Conservation (phyloP, 805 yeast species). For the Wilhelminamyces savonicus region DNA sequence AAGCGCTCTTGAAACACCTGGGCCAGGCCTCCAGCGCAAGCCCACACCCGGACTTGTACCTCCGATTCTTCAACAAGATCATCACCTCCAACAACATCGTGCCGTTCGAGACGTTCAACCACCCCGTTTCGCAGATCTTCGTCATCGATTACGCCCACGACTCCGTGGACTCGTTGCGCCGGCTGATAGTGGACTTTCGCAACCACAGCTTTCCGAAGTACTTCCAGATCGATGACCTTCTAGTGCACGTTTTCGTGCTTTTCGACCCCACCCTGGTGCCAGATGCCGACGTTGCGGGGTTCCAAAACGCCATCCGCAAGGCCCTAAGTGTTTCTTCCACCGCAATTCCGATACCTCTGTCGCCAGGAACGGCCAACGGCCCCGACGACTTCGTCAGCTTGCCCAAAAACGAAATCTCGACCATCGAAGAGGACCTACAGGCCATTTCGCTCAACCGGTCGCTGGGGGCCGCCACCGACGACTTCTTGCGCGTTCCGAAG, state of each 20-base stretch:
- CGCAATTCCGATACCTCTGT: conserved; percentile 10
- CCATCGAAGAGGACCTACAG: conserved; percentile 47
- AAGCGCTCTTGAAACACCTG: conserved; percentile 18
- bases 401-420: conserved; percentile 25
- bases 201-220: conserved; percentile 55
- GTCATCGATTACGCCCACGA: conserved; percentile 52
- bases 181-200: conserved; percentile 42
- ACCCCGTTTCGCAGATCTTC: conserved; percentile 73
- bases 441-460: conserved; percentile 19
- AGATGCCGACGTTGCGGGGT: conserved; percentile 26
- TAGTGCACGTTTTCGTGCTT: conserved; percentile 34
- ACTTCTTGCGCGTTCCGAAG: conserved; percentile 20
- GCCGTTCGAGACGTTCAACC: conserved; percentile 81
- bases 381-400: conserved; percentile 1
- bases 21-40: not conserved
- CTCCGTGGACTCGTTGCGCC: conserved; percentile 49
- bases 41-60: conserved; percentile 36
- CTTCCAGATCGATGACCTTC: conserved; percentile 59
- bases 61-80: conserved; percentile 51
- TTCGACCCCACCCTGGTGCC: conserved; percentile 17
- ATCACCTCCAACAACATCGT: conserved; percentile 56
- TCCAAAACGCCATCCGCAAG: conserved; percentile 21
- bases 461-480: conserved; percentile 4
- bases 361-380: too few species aligned
- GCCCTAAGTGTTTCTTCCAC: conserved; percentile 23